Evolutionary conservation across 495 filamentous ascomycete genomes (phyloP), one percentile per base, ranked within the genome.

Genomic region (Bathelium albidoporum): DNA sequence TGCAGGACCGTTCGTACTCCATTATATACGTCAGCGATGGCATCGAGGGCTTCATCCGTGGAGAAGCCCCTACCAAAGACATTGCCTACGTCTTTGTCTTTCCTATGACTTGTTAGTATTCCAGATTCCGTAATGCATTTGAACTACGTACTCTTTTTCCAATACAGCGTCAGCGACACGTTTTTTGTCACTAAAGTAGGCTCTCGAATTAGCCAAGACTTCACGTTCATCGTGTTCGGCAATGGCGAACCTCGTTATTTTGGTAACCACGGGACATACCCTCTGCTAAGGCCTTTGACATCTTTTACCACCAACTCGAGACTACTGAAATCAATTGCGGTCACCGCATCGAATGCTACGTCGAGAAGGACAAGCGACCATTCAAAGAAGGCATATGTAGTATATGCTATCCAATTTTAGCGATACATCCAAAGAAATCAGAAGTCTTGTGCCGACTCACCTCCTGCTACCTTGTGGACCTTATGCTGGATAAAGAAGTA

Each of bases 401-500:
- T 97, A 73, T 99, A 99, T 26, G 94, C 94, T 97, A 69, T 24
- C 22, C 16, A 36, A 10, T 26, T 44, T 68, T 66, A 73, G 41
- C 26, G 36, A 32, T 7, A 20, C 22, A 18, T 52, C 24, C 52
- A 9, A n/a, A 5, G 34, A 62, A 29, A 52, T 32, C 3, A 39
- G 22, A 2, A 49, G 0, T 4, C 18, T 11, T 7, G 22, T 5
- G 14, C 4, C 61, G 61, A 74, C 85, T 77, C 80, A 97, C 94
- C 94, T 85, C 94, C 94, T 45, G 95, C 76, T 64, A 97, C 85
- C 66, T 87, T 90, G 73, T 97, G 91, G 53, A 99, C 88, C 75
- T 98, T 99, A 78, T 99, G 94, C 71, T 99, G 95, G 68, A 99
- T 95, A 73, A 97, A 99, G 71, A 88, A 99, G 77, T 97, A 97